Conservation (phyloP, 108 stramenopile species). For the Nannochloropsis gaditana region DNA sequence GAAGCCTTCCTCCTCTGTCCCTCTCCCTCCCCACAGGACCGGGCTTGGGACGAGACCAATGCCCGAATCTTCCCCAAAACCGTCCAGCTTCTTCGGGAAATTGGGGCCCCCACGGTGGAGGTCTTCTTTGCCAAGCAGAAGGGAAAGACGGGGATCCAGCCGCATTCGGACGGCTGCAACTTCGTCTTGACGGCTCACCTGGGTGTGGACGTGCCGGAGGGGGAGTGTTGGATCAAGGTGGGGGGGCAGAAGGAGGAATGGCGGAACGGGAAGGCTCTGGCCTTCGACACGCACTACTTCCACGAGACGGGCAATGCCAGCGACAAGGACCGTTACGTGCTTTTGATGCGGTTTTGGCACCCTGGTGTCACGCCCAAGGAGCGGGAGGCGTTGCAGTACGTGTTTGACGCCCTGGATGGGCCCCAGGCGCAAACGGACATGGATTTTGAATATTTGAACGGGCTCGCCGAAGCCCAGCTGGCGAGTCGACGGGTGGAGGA, state of each 20-base stretch:
- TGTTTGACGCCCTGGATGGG: constrained; percentile 44
- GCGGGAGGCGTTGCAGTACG: constrained; percentile 72
- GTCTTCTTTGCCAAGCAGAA: constrained; percentile 72
- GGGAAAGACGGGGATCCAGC: constrained; percentile 51
- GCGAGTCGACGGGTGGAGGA: constrained; percentile 1
- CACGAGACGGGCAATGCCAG: constrained; percentile 82
- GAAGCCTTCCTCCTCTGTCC: not conserved
- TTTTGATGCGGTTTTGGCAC: constrained; percentile 86
- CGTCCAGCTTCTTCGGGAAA: constrained; percentile 59
- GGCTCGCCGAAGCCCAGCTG: not conserved
- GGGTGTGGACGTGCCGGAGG: constrained; percentile 68
- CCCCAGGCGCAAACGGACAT: constrained; percentile 20
- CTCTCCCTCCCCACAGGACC: constrained; percentile 52
- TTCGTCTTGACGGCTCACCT: constrained; percentile 83
- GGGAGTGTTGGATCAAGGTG: constrained; percentile 45
- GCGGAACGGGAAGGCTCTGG: constrained; percentile 66
- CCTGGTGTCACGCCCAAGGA: constrained; percentile 73
- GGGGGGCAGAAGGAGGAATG: constrained; percentile 53
- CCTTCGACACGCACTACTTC: constrained; percentile 78
- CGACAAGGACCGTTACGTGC: constrained; percentile 69
- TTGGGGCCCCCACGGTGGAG: constrained; percentile 70
- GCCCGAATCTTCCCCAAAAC: constrained; percentile 72
- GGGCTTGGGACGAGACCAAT: constrained; percentile 79
- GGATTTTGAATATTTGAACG: not conserved
- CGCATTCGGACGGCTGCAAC: constrained; percentile 71